Evolutionary conservation across 768 basidiomycete genomes (phyloP), one percentile per base, ranked within the genome.

Genomic region (Lactifluus volemus): DNA sequence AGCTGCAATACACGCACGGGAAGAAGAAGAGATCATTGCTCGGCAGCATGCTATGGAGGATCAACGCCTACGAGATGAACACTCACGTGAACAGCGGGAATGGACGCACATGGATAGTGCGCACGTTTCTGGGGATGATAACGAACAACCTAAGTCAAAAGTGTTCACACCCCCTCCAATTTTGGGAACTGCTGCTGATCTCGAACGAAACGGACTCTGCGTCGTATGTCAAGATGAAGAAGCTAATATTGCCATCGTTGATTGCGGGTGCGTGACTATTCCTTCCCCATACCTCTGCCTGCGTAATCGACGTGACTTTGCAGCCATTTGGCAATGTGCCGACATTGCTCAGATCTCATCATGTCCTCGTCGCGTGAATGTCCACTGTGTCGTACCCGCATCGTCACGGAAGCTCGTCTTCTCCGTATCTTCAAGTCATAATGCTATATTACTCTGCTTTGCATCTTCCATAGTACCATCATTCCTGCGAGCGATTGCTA

Each of bases 211-310:
- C 9, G 92, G 94, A 2, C 72, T 94, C 5, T 97, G 94, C 70
- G 90, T 96, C 0, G 81, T 97, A 10, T 97, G 94, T 69, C 93
- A 95, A 69, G 94, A 97, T 63, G 89, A 93, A 61, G 93, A 96
- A 65, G 93, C 94, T 0, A 93, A 89, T 65, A 89, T 97, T 59
- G 94, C 92, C 2, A 84, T 93, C 57, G 88, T 96, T 12, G 94
- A 97, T 72, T 97, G 94, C 81, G 94, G 94, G 87, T 91, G 70
- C 48, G 86, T 81, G 1, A 15, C 10, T 29, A 25, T n/a, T 19
- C 7, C 45, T 53, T 41, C 48, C 11, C 29, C 53, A 47, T 4
- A 5, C 15, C 17, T 41, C n/a, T 21, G 19, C 30, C 4, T 8
- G 15, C 63, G 15, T n/a, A 14, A 32, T 9, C 39, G 29, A 53